phyloP scores from a whole-genome alignment of 2,329 filamentous ascomycete genomes.

The Escovopsis weberi region DNA sequence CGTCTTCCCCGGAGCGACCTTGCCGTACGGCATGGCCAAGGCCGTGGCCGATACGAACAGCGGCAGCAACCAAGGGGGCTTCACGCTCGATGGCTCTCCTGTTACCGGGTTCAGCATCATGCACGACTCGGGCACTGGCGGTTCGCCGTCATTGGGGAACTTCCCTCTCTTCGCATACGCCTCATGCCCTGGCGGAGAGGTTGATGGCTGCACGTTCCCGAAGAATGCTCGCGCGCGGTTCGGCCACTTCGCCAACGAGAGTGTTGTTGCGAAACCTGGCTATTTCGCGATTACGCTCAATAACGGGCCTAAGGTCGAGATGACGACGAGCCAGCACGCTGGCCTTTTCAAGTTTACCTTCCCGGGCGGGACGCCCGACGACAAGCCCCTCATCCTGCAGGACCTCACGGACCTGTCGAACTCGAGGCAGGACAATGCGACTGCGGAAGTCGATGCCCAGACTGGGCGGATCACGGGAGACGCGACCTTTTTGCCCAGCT shows the following conservation, averaged over 20 bases:
- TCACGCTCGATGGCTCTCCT: slow-evolving; percentile 33
- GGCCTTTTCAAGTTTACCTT: slow-evolving; percentile 55
- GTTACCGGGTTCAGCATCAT: slow-evolving; percentile 42
- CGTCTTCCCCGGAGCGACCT: slow-evolving; percentile 28
- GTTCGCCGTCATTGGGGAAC: slow-evolving; percentile 51
- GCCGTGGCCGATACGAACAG: slow-evolving; percentile 33
- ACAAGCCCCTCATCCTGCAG: slow-evolving; percentile 46
- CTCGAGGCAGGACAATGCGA: slow-evolving; percentile 42
- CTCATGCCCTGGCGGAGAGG: slow-evolving; percentile 43
- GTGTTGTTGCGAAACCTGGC: slow-evolving; percentile 44
- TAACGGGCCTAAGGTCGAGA: slow-evolving; percentile 45
- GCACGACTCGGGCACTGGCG: slow-evolving; percentile 45
- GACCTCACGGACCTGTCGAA: slow-evolving; percentile 51
- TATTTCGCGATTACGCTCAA: slow-evolving; percentile 49
- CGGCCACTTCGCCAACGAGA: slow-evolving; percentile 33
- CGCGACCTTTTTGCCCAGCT: slow-evolving; percentile 48
- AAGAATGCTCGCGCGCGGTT: slow-evolving; percentile 26
- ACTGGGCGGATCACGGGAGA: slow-evolving; percentile 50
- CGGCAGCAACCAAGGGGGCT: slow-evolving; percentile 41
- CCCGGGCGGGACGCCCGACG: slow-evolving; percentile 21
- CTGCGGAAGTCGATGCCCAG: slow-evolving; percentile 35
- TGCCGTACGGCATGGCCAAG: slow-evolving; percentile 39
- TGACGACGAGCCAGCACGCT: slow-evolving; percentile 52
- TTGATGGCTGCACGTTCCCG: slow-evolving; percentile 47
- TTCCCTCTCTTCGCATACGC: slow-evolving; percentile 58